A percentile compares a stretch with the other conserved stretches of the same genome.
Evolutionary conservation across 2,329 filamentous ascomycete genomes (phyloP).

Genomic region (Colletotrichum filicis): DNA sequence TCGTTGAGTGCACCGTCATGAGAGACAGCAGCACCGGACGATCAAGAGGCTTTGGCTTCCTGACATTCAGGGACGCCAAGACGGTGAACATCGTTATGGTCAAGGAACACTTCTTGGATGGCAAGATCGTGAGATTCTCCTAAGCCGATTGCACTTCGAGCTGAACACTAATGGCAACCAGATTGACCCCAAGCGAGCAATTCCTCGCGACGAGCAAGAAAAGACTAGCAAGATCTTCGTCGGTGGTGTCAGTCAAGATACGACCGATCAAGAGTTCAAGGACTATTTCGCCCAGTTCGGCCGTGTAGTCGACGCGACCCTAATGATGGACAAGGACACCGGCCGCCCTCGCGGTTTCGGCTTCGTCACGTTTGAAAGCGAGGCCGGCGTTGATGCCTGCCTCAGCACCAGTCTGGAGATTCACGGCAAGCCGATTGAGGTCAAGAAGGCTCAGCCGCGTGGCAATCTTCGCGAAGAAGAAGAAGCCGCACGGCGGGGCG

Average conservation of each 20-base stretch:
- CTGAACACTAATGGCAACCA: conserved; percentile 47
- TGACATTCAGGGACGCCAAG: conserved; percentile 97
- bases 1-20: conserved; percentile 99
- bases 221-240: conserved; percentile 99
- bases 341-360: conserved; percentile 96
- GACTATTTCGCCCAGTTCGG: conserved; percentile 98
- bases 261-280: conserved; percentile 94
- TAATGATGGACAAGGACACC: conserved; percentile 99
- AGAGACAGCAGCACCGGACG: conserved; percentile 92
- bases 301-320: conserved; percentile 93
- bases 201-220: conserved; percentile 97
- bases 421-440: conserved; percentile 94
- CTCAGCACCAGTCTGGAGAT: conserved; percentile 89
- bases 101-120: conserved; percentile 97
- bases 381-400: conserved; percentile 92
- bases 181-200: conserved; percentile 98
- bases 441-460: conserved; percentile 96
- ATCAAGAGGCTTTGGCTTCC: conserved; percentile 95
- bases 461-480: conserved; percentile 95
- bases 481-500: conserved; percentile 70
- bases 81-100: conserved; percentile 99
- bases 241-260: conserved; percentile 96
- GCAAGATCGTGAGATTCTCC: conserved; percentile 84
- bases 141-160: not conserved
- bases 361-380: conserved; percentile 97